Evolutionary conservation across 2,329 filamentous ascomycete genomes (phyloP).

Genomic region (Hypoxylon sp.): DNA sequence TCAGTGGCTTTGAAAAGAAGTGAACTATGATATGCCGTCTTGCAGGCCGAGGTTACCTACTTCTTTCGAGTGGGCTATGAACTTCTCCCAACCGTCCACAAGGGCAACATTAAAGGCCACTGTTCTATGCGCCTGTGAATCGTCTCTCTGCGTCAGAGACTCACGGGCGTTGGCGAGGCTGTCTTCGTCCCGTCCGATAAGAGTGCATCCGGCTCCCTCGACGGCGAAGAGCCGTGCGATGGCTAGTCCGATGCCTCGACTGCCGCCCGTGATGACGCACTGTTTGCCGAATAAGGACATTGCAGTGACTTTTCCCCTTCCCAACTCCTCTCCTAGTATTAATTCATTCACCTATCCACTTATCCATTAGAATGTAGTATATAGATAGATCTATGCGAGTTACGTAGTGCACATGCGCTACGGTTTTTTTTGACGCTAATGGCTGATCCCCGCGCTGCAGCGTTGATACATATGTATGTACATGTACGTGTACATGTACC

Average conservation of each 20-base stretch:
- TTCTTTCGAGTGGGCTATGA: conserved; percentile 18
- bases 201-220: conserved; percentile 71
- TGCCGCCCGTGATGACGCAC: conserved; percentile 77
- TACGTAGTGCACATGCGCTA: not conserved
- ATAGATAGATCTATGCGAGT: not conserved
- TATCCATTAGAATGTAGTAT: not conserved
- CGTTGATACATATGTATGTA: too few species aligned
- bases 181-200: conserved; percentile 71
- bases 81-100: conserved; percentile 39
- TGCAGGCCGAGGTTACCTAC: conserved; percentile 30
- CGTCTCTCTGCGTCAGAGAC: conserved; percentile 49
- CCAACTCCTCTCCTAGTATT: conserved; percentile 9
- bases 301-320: not conserved
- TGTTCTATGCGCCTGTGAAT: conserved; percentile 26
- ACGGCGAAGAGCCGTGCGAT: conserved; percentile 76
- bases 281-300: conserved; percentile 62
- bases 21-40: not conserved
- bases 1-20: not conserved
- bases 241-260: conserved; percentile 77
- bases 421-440: not conserved
- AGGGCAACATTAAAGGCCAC: conserved; percentile 47
- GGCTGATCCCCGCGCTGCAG: too few species aligned
- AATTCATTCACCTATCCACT: conserved; percentile 1
- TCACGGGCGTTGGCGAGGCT: conserved; percentile 60
- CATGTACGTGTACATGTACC: too few species aligned